Evolutionary conservation across 2,329 filamentous ascomycete genomes (phyloP).

Genomic region (Elsinoe arachidis): DNA sequence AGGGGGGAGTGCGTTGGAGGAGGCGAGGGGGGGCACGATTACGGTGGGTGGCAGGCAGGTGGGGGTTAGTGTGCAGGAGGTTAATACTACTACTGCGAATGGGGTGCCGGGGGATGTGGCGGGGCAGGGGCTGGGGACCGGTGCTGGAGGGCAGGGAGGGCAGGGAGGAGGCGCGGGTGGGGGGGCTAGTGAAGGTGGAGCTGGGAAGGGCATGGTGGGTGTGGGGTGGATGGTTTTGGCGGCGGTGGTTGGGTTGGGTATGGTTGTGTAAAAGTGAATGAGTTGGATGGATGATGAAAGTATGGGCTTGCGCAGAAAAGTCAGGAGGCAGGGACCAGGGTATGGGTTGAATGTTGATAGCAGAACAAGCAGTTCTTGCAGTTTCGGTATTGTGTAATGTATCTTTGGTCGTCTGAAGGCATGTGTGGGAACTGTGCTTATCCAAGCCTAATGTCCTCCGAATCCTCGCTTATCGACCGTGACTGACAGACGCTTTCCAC

Average conservation of each 20-base stretch:
- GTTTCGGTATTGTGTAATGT: background rate
- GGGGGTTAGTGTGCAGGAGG: background rate
- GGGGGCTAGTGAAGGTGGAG: background rate
- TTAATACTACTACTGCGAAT: background rate
- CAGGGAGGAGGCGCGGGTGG: background rate
- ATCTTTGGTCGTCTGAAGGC: too few species aligned
- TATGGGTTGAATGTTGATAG: background rate
- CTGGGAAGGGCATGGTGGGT: background rate
- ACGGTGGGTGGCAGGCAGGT: background rate
- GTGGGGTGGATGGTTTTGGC: background rate
- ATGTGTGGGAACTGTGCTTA: too few species aligned
- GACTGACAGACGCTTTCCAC: too few species aligned
- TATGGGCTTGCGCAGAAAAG: too few species aligned
- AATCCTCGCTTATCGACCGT: too few species aligned
- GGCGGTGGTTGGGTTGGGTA: background rate
- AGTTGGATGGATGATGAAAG: too few species aligned
- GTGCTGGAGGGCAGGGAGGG: background rate
- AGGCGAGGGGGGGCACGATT: background rate
- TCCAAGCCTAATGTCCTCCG: too few species aligned
- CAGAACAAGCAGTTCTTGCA: background rate
- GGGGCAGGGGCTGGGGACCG: background rate
- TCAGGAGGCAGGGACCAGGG: too few species aligned
- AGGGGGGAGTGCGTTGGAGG: conserved; percentile 1
- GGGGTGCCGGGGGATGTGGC: conserved; percentile 1
- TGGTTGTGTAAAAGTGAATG: background rate